Percentiles rank a stretch among this genome's conserved stretches.
Evolutionary conservation across 768 basidiomycete species (phyloP).

Genomic region (Calocera viscosa): DNA sequence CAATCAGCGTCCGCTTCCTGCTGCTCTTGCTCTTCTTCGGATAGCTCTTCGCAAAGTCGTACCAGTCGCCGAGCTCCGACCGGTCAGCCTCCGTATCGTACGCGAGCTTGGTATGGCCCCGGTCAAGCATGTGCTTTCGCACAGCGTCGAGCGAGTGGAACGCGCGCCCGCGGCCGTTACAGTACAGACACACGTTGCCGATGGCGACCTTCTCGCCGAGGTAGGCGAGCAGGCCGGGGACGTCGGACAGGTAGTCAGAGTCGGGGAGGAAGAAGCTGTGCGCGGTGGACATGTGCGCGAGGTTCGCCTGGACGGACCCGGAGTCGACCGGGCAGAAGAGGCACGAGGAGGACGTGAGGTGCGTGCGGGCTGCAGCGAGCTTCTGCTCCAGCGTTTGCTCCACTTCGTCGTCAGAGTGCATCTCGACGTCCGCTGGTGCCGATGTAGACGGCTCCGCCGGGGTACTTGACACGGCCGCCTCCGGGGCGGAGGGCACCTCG

Average conservation of each 20-base stretch:
- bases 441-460: conserved; percentile 8
- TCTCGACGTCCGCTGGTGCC: conserved; percentile 18
- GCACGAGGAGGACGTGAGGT: conserved; percentile 53
- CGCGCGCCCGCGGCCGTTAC: conserved; percentile 69
- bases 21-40: conserved; percentile 5
- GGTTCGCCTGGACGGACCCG: conserved; percentile 46
- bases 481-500: conserved; percentile 9
- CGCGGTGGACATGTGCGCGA: conserved; percentile 70
- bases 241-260: conserved; percentile 75
- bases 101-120: conserved; percentile 90
- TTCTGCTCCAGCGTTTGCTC: conserved; percentile 55
- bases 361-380: conserved; percentile 56
- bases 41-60: conserved; percentile 80
- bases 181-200: conserved; percentile 87
- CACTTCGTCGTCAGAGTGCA: conserved; percentile 35
- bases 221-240: conserved; percentile 66
- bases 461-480: conserved; percentile 2
- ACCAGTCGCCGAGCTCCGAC: conserved; percentile 82
- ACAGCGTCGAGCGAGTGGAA: conserved; percentile 78
- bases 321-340: conserved; percentile 66
- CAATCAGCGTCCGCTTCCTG: conserved; percentile 20
- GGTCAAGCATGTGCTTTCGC: conserved; percentile 90
- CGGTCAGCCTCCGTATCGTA: conserved; percentile 72
- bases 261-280: conserved; percentile 98
- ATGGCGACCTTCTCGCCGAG: conserved; percentile 88